Base-by-base conservation (phyloP, 169 alveolate genomes). In the Cryptosporidium viatorum region DNA sequence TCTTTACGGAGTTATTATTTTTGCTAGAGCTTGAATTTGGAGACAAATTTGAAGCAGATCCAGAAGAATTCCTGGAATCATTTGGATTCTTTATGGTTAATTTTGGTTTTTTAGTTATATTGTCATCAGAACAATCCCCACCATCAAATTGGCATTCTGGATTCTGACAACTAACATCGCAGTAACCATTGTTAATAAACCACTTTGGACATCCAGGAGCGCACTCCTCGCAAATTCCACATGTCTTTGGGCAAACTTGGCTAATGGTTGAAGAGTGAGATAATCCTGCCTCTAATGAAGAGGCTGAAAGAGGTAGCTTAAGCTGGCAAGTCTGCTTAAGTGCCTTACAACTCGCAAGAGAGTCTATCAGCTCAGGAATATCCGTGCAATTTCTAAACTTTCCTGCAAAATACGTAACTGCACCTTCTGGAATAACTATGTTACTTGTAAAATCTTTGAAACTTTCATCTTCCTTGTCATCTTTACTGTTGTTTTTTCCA, bases 131-230 rank as follows among this genome's bases (percentile, higher is more conserved):
- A 48, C 95, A 93, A 89, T 93, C 95, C 12, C 92, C 93, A 16
- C 86, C 92, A 71, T 93, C 95, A 69, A 60, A 93, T 69, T 86
- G 71, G 60, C 95, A 93, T 21, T 84, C 92, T 6, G 93, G 84
- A 16, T 80, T 86, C 85, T 93, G 85, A 59, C 95, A 93, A n/a
- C 86, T 85, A 0, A 69, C 51, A 62, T 93, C 95, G 45, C 95
- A 93, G 48, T 85, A 69, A 0, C 71, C 52, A 62, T 93, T 93
- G 31, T 89, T 92, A 4, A 86, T 65, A 62, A 91, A 93, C 95
- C 95, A 93, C 48, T 80, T 69, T 31, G 93, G 93, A 35, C 95
- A 93, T 31, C 92, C 92, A n/a, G 80, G 70, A 31, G 95, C 89
- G 59, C 95, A 93, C 3, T 84, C 91, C 50, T 69, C 86, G 80